Percentiles rank a stretch among this genome's conserved stretches.
Conservation (phyloP, 2,329 filamentous ascomycete genomes). For the Fusarium sp. region DNA sequence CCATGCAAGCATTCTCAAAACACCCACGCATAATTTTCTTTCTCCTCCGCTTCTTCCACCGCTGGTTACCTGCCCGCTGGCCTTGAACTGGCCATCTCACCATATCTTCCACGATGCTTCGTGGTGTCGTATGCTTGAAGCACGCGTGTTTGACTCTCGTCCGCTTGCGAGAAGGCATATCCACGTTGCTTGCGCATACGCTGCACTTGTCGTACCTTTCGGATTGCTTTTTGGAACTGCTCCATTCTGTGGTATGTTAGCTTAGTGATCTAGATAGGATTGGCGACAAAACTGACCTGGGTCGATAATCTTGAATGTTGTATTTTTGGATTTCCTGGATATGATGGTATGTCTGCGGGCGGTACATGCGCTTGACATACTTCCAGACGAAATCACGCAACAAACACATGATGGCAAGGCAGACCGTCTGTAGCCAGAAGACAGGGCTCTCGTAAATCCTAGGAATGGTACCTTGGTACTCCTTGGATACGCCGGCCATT, state of each 20-base stretch:
- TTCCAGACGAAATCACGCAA: constrained; percentile 95
- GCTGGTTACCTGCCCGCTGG: constrained; percentile 44
- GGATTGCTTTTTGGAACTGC: constrained; percentile 99
- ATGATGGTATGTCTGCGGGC: constrained; percentile 94
- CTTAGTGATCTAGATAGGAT: neutral
- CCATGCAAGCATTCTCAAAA: constrained; percentile 30
- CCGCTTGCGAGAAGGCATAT: constrained; percentile 97
- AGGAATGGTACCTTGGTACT: constrained; percentile 88
- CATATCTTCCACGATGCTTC: constrained; percentile 88
- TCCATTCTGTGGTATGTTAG: constrained; percentile 79
- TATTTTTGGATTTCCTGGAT: constrained; percentile 99
- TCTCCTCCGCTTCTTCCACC: neutral
- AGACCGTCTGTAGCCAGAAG: constrained; percentile 92
- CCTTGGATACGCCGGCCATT: constrained; percentile 80
- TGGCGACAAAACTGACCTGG: constrained; percentile 70
- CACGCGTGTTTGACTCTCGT: constrained; percentile 94
- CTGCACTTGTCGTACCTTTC: constrained; percentile 97
- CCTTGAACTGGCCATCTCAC: constrained; percentile 82
- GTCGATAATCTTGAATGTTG: constrained; percentile 98
- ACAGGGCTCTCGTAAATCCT: constrained; percentile 82
- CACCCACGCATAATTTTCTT: constrained; percentile 30
- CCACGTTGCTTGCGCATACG: constrained; percentile 99
- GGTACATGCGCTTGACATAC: constrained; percentile 97
- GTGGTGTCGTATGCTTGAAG: constrained; percentile 99
- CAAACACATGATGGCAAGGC: constrained; percentile 84